A percentile compares a stretch with the other conserved stretches of the same genome.
These are phyloP conservation scores for Lipomyces spencermartinsiae DNA, from an alignment of 805 yeast genomes.

Conservation along the genomic window DNA sequence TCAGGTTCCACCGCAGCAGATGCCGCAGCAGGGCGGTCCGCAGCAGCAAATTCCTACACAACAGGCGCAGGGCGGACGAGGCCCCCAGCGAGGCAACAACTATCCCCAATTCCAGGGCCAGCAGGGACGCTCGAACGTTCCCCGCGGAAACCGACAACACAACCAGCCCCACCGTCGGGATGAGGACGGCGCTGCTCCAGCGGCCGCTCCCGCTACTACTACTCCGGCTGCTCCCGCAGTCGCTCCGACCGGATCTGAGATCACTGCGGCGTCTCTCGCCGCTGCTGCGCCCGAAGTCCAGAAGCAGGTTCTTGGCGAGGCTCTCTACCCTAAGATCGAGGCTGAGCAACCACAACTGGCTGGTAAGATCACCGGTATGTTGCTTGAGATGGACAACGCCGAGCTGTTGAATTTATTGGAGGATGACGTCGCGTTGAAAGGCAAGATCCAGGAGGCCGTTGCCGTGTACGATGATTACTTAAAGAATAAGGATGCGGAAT, in stretches of 20 bases:
- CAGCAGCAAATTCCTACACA: conserved; percentile 51
- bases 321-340: conserved; percentile 89
- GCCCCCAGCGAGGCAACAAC: conserved; percentile 29
- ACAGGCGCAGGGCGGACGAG: conserved; percentile 24
- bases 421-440: conserved; percentile 86
- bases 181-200: conserved; percentile 24
- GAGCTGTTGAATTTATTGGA: conserved; percentile 89
- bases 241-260: conserved; percentile 41
- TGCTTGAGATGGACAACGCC: conserved; percentile 90
- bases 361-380: conserved; percentile 98
- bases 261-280: conserved; percentile 58
- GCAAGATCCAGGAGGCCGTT: conserved; percentile 92
- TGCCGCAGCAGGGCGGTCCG: conserved; percentile 43
- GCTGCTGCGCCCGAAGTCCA: conserved; percentile 77
- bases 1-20: conserved; percentile 49
- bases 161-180: conserved; percentile 29
- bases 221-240: conserved; percentile 37
- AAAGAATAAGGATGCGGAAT: conserved; percentile 31
- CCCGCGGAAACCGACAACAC: conserved; percentile 42
- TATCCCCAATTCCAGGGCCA: conserved; percentile 23
- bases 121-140: conserved; percentile 32
- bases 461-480: conserved; percentile 92
- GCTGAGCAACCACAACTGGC: conserved; percentile 92
- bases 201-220: conserved; percentile 21
- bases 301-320: conserved; percentile 98